phyloP scores from a whole-genome alignment of 495 filamentous ascomycete genomes.

The Aspergillus ostianus region DNA sequence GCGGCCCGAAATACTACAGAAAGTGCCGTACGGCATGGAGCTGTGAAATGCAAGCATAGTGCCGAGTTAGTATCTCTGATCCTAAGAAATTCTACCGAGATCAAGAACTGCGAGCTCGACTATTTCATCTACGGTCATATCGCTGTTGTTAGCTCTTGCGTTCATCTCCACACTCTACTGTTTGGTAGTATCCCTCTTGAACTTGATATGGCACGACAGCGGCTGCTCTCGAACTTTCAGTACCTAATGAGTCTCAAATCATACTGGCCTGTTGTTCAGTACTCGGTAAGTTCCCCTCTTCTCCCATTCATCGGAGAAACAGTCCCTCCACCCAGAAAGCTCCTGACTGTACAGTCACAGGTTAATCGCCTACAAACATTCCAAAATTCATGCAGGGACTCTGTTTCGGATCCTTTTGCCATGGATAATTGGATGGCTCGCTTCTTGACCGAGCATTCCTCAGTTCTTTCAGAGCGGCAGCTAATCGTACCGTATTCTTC shows the following conservation, averaged over 20 bases:
- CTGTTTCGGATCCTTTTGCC: constrained; percentile 23
- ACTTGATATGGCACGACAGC: constrained; percentile 15
- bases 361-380: constrained; percentile 20
- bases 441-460: constrained; percentile 26
- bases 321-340: too few species aligned
- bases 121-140: constrained; percentile 28
- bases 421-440: constrained; percentile 30
- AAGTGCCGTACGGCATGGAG: neutral
- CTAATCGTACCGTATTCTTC: neutral
- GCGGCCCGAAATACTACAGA: neutral
- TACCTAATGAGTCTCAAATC: constrained; percentile 25
- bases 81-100: constrained; percentile 13
- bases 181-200: constrained; percentile 19
- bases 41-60: constrained; percentile 21
- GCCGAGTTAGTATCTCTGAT: constrained; percentile 18
- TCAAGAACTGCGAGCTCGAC: constrained; percentile 21
- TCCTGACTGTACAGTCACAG: constrained; percentile 1
- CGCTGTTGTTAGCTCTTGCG: constrained; percentile 26
- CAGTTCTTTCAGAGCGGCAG: constrained; percentile 14
- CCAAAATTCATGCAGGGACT: constrained; percentile 21
- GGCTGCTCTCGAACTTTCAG: constrained; percentile 23
- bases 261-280: constrained; percentile 22
- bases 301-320: neutral
- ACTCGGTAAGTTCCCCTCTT: constrained; percentile 14
- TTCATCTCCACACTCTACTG: constrained; percentile 25